Evolutionary conservation across 2,329 filamentous ascomycete species (phyloP).

Genomic region (Xylaria hypoxylon): DNA sequence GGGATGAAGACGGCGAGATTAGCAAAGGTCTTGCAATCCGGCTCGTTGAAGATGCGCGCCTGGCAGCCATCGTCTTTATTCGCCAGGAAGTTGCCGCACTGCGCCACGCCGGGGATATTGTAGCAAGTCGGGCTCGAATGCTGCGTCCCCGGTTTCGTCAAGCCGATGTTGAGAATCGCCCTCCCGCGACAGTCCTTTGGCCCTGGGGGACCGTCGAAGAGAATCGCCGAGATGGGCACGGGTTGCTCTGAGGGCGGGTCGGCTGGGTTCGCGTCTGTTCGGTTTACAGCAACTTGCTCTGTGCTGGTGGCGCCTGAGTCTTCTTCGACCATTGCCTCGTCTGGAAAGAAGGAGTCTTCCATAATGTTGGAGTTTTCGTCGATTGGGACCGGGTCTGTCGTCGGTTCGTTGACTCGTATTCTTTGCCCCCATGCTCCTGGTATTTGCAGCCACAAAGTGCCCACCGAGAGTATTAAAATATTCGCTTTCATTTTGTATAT

Average conservation of each 20-base stretch:
- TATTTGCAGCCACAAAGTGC: constrained; percentile 24
- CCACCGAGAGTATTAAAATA: constrained; percentile 26
- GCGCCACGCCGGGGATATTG: constrained; percentile 51
- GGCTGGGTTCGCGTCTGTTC: constrained; percentile 23
- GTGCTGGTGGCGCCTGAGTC: constrained; percentile 11
- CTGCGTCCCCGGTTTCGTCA: constrained; percentile 46
- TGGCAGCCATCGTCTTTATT: constrained; percentile 55
- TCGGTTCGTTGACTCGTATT: constrained; percentile 35
- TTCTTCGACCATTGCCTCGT: constrained; percentile 42
- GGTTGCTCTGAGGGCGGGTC: constrained; percentile 48
- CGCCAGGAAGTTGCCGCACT: constrained; percentile 53
- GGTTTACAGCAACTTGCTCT: constrained; percentile 31
- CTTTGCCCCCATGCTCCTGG: constrained; percentile 35
- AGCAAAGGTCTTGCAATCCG: constrained; percentile 50
- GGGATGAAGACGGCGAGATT: constrained; percentile 55
- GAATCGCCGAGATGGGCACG: constrained; percentile 61
- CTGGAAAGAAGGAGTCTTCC: constrained; percentile 35
- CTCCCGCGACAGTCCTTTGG: constrained; percentile 53
- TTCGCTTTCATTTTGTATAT: constrained; percentile 13
- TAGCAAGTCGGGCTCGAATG: constrained; percentile 51
- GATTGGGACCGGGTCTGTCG: constrained; percentile 32
- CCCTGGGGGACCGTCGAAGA: constrained; percentile 55
- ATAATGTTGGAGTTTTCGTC: constrained; percentile 35
- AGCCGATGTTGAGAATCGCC: constrained; percentile 45
- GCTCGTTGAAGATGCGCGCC: constrained; percentile 53